phyloP scores from a whole-genome alignment of 2,329 filamentous ascomycete genomes.

The Clarireedia homoeocarpa region DNA sequence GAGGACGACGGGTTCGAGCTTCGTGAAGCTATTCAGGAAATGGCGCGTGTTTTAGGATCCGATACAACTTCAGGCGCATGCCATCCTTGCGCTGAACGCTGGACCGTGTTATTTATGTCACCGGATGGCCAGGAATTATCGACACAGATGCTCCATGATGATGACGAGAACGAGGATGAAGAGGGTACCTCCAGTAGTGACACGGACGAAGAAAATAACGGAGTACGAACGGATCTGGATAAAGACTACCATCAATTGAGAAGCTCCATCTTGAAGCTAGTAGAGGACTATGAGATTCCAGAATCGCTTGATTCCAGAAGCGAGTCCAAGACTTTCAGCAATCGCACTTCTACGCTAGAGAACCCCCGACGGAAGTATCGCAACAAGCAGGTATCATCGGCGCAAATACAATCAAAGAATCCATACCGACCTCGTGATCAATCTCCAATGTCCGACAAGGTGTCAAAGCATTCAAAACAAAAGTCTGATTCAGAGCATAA shows the following conservation, averaged over 20 bases:
- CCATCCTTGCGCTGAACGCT: conserved; percentile 75
- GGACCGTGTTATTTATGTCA: conserved; percentile 75
- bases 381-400: conserved; percentile 44
- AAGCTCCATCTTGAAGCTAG: conserved; percentile 70
- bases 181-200: conserved; percentile 55
- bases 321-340: conserved; percentile 59
- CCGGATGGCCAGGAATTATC: conserved; percentile 63
- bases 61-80: conserved; percentile 60
- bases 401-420: conserved; percentile 47
- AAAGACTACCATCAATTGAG: conserved; percentile 77
- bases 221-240: conserved; percentile 56
- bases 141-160: conserved; percentile 64
- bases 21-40: conserved; percentile 61
- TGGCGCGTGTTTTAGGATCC: conserved; percentile 56
- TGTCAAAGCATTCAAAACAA: conserved; percentile 14
- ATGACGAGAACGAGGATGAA: conserved; percentile 55
- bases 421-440: conserved; percentile 39
- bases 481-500: conserved; percentile 23
- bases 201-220: conserved; percentile 48
- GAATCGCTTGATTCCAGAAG: conserved; percentile 54
- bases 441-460: conserved; percentile 13
- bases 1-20: conserved; percentile 60
- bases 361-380: conserved; percentile 48
- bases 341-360: conserved; percentile 48
- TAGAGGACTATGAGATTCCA: conserved; percentile 76